Evolutionary conservation across 805 yeast genomes (phyloP), one percentile per base, ranked within the genome.

Genomic region (Yamadazyma kitorensis): DNA sequence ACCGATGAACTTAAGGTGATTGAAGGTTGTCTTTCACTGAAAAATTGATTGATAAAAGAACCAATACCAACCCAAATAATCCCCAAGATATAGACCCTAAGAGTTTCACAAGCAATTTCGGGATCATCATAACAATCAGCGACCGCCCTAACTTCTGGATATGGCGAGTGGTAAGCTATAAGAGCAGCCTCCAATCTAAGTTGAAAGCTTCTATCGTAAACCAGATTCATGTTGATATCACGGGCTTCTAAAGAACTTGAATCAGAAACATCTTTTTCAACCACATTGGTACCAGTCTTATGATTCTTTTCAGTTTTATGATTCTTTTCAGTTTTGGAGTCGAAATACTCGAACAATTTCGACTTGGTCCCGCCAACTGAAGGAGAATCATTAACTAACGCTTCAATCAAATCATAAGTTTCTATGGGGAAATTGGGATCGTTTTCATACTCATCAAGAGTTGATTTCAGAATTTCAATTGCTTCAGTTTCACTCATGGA

Each of bases 111-210:
- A 0, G 76, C 73, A 17, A 68, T 41, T 3, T 42, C 31, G 0
- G 71, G 70, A 37, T 78, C 80, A 43, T 79, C 84, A 31, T 47
- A 59, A 5, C 78, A 72, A n/a, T 76, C 78, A 11, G 78, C 77
- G 13, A 80, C 71, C 7, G 85, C 78, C 19, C 85, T 57, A n/a
- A 80, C 81, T 47, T 80, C 86, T 1, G 83, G 81, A 43, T 78
- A 78, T 4, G 83, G 82, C 4, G 80, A 72, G 48, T 64, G 68
- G 41, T 41, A 61, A 9, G 55, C 59, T 6, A 54, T 56, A 27
- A 73, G 47, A 18, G 62, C 64, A 4, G 76, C 76, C 36, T 70
- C 68, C 17, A 63, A 47, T 38, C 56, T 57, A 23, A 57, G 54
- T 29, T 62, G 63, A 8, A 64, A 46, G 10, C 48, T 43, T 65